Evolutionary conservation across 116 monocot species (phyloP).

Genomic region (Posidonia oceanica): DNA sequence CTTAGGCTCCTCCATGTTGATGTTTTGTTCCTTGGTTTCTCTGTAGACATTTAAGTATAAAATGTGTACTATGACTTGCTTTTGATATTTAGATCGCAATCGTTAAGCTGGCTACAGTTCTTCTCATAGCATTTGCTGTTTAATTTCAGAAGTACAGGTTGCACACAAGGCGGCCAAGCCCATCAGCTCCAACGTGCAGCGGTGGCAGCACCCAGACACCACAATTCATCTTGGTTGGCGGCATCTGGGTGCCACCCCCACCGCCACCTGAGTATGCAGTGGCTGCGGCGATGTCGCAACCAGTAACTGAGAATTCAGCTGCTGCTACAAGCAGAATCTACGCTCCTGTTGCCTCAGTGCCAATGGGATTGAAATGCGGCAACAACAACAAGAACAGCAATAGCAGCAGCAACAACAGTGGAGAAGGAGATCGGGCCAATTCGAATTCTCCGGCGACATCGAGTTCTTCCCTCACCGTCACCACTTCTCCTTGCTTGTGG

Average conservation of each 20-base stretch:
- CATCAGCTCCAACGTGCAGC: conserved; percentile 10
- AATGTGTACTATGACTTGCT: too few species aligned
- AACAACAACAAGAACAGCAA: conserved; percentile 7
- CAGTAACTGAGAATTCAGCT: not conserved
- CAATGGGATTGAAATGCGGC: conserved; percentile 9
- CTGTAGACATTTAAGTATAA: too few species aligned
- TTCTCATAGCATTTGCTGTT: not conserved
- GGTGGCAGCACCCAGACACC: conserved; percentile 24
- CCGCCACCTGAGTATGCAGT: conserved; percentile 20
- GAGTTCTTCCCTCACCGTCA: conserved; percentile 47
- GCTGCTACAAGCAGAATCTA: conserved; percentile 21
- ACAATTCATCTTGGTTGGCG: conserved; percentile 65
- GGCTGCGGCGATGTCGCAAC: conserved; percentile 3
- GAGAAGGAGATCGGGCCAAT: conserved; percentile 20
- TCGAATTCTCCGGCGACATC: conserved; percentile 45
- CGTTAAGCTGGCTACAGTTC: too few species aligned
- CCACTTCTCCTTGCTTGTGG: conserved; percentile 17
- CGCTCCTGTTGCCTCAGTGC: conserved; percentile 41
- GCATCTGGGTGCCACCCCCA: conserved; percentile 62
- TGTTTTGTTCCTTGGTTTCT: too few species aligned
- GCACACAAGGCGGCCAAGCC: conserved; percentile 47
- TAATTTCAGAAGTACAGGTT: conserved; percentile 74
- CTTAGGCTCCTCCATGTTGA: too few species aligned
- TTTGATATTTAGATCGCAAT: too few species aligned
- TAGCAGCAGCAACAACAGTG: conserved; percentile 7